Evolutionary conservation across 352 stramenopile species (phyloP).

Genomic region (Phytopythium litorale): DNA sequence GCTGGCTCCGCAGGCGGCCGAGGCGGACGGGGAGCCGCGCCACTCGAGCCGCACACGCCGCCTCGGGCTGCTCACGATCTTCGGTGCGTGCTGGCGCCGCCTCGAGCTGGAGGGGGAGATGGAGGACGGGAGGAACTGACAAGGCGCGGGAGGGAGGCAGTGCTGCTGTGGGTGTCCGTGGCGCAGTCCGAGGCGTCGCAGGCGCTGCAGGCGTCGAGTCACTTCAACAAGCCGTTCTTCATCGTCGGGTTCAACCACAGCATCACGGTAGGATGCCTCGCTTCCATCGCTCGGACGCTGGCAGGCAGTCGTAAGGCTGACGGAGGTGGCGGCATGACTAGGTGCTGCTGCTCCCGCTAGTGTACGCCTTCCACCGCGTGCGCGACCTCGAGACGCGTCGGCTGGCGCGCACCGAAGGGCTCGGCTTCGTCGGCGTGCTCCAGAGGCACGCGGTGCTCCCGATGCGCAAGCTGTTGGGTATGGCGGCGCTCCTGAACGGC

Average conservation of each 20-base stretch:
- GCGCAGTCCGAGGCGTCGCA: constrained; percentile 27
- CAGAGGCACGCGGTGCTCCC: constrained; percentile 25
- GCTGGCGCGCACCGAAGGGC: constrained; percentile 9
- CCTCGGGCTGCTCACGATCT: constrained; percentile 7
- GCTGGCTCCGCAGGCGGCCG: not conserved
- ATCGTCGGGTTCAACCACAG: constrained; percentile 59
- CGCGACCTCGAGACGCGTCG: constrained; percentile 7
- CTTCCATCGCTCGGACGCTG: not conserved
- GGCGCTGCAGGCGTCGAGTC: constrained; percentile 14
- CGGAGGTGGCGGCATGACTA: constrained; percentile 2
- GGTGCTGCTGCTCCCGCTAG: constrained; percentile 35
- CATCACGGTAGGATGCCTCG: constrained; percentile 15
- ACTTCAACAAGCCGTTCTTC: constrained; percentile 46
- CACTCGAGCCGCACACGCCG: not conserved
- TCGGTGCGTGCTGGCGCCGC: not conserved
- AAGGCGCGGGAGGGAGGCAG: constrained; percentile 3
- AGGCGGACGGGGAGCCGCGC: not conserved
- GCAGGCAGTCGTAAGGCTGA: not conserved
- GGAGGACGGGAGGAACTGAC: not conserved
- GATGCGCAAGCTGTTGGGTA: constrained; percentile 10
- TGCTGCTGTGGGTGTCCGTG: constrained; percentile 28
- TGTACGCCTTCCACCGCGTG: constrained; percentile 32
- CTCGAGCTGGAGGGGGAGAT: not conserved
- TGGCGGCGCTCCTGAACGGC: constrained; percentile 28
- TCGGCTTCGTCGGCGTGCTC: constrained; percentile 9